Evolutionary conservation across 2,329 filamentous ascomycete genomes (phyloP).

Genomic region (Aspergillus neotritici): DNA sequence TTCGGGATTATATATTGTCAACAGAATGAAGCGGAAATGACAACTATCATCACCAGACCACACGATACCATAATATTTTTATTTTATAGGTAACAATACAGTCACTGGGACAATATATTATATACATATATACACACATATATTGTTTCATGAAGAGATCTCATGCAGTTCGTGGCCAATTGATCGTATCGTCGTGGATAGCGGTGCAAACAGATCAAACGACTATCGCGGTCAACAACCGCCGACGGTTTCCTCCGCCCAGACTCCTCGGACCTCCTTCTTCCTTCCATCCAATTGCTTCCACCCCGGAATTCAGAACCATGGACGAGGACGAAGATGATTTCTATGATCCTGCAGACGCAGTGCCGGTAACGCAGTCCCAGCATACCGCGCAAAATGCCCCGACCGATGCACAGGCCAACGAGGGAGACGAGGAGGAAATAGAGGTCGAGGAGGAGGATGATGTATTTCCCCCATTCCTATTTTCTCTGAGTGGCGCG

Average conservation of each 20-base stretch:
- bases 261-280: conserved; percentile 1
- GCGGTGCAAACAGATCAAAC: conserved; percentile 20
- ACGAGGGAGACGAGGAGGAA: conserved; percentile 38
- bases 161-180: no score
- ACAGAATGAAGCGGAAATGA: no score
- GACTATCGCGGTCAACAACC: conserved; percentile 14
- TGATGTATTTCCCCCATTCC: conserved; percentile 16
- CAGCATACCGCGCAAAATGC: conserved; percentile 26
- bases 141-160: no score
- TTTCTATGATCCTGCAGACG: conserved; percentile 41
- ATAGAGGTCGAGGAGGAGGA: conserved; percentile 39
- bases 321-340: conserved; percentile 47
- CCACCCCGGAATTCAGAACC: conserved; percentile 13
- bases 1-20: no score
- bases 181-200: no score
- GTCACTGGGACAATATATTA: no score
- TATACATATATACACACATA: no score
- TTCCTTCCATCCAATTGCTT: conserved; percentile 1
- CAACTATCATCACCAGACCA: no score
- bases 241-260: conserved; percentile 5
- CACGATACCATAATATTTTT: no score
- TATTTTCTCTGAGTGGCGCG: background rate
- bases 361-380: conserved; percentile 26
- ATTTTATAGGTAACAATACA: no score
- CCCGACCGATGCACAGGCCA: conserved; percentile 26